Conservation (phyloP, 129 eudicot species). For the Saussurea involucrata region DNA sequence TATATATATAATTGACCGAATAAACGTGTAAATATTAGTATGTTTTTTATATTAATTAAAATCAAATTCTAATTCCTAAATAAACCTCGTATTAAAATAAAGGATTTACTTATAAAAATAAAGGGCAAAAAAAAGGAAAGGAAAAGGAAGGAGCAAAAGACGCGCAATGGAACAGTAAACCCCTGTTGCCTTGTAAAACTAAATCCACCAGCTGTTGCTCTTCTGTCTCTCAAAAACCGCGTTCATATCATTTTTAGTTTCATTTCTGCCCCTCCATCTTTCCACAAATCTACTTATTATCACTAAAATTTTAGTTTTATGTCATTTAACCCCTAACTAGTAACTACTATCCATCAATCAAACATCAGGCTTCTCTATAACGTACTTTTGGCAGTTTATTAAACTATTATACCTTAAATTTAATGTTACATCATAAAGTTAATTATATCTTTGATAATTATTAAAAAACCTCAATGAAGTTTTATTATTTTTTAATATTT, state of each 20-base stretch:
- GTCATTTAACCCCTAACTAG: background rate
- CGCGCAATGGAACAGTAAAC: conserved; percentile 32
- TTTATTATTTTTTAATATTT: no score
- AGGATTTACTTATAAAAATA: background rate
- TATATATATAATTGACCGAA: no score
- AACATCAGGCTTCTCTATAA: background rate
- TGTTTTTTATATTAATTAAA: background rate
- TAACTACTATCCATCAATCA: background rate
- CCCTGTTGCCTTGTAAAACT: conserved; percentile 22
- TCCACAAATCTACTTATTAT: background rate
- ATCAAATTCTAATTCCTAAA: background rate
- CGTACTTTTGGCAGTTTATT: no score
- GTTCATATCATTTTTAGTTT: background rate
- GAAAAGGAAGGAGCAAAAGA: conserved; percentile 14
- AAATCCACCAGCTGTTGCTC: conserved; percentile 26
- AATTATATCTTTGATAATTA: no score
- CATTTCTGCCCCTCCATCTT: background rate
- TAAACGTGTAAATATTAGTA: no score
- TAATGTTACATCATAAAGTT: background rate
- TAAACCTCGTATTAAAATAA: conserved; percentile 7
- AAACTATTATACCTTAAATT: no score
- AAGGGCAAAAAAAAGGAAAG: conserved; percentile 13
- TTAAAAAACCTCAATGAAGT: no score
- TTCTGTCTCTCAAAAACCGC: conserved; percentile 27
- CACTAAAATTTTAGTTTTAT: background rate